Base-by-base conservation (phyloP, 2,329 filamentous ascomycete species). In the Cercospora brassicicola region DNA sequence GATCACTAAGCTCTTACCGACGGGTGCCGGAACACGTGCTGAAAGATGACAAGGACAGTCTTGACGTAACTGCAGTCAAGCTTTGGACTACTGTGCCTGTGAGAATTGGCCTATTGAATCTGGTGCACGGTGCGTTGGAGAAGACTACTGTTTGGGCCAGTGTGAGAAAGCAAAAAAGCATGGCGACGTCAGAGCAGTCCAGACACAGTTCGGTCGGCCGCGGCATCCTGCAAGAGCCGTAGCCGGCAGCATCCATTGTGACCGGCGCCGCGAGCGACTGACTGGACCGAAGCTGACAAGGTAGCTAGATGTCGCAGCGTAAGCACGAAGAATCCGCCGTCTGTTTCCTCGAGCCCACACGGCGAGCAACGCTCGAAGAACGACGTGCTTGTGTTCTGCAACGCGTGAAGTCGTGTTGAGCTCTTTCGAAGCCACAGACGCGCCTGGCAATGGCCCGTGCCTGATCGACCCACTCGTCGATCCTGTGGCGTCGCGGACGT, bases 171-270 rank as follows among this genome's bases (percentile, higher is more conserved):
- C 42, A 48, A 48, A 48, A 48, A 48, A 48, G 20, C 42, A 48
- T 23, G 42, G n/a, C 42, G n/a, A 48, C 42, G 42, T 48, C 42
- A 48, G n/a, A 48, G 18, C 42, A 20, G 8, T 13, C 42, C 42
- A 48, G 42, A 18, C 45, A 51, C 45, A 51, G 20, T 36, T 59
- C 33, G 30, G n/a, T 23, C 30, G 30, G 56, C 56, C 36, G 59
- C 59, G 59, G 59, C 33, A 48, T 61, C 59, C 36, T 26, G 23
- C 59, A 28, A 42, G 18, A 61, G 13, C 59, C 59, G 59, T n/a
- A 61, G 33, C 59, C 59, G 59, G 18, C 36, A n/a, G 33, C 59
- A 42, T n/a, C 36, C 36, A 42, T n/a, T 42, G 36, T 42, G 36
- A 9, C 15, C 36, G 36, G 36, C 36, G 36, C 36, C 36, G 59